Evolutionary conservation across 2,329 filamentous ascomycete genomes (phyloP), one percentile per base, ranked within the genome.

Genomic region (Xylariaceae sp.): DNA sequence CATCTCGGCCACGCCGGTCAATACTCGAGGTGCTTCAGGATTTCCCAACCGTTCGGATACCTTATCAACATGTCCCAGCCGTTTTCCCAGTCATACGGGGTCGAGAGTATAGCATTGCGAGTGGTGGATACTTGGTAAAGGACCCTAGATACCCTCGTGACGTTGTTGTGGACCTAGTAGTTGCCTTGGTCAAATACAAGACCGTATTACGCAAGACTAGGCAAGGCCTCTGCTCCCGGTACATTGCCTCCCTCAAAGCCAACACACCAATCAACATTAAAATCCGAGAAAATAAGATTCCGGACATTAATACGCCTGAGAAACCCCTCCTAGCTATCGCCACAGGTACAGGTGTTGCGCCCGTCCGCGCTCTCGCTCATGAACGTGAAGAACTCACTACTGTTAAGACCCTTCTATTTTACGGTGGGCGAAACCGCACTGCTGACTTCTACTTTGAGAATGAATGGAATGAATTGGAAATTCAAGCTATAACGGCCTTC

Each of bases 1-100:
- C 95, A 1, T 93, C 93, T 0, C 87, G 95, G 7, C 91, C 94
- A 0, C 88, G 92, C 29, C 88, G 95, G 29, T 96, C 90, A 56
- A 96, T 98, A 55, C 79, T 99, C 5, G 95, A 99, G 74, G 89
- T 96, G 3, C 82, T 99, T 24, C 87, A 94, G 54, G 95, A 99
- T 66, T 99, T 99, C 67, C 84, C 89, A 37, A 88, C 85, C 0
- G 89, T 98, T 52, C 88, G 87, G 60, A 86, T 99, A 2, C 93
- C 95, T 0, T 90, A 87, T 75, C 79, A 88, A 53, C 85, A 88
- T 45, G 81, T 88, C 1, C 81, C 90, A 8, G 86, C 88, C 51
- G 80, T 93, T 14, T 87, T 99, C 52, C 95, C 95, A 0, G 68
- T 87, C 3, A 88, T 98, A 43, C 87, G 92, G n/a, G 89, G 88